Conservation (phyloP, 2,329 filamentous ascomycete species). For the Sarocladiaceae sp. region DNA sequence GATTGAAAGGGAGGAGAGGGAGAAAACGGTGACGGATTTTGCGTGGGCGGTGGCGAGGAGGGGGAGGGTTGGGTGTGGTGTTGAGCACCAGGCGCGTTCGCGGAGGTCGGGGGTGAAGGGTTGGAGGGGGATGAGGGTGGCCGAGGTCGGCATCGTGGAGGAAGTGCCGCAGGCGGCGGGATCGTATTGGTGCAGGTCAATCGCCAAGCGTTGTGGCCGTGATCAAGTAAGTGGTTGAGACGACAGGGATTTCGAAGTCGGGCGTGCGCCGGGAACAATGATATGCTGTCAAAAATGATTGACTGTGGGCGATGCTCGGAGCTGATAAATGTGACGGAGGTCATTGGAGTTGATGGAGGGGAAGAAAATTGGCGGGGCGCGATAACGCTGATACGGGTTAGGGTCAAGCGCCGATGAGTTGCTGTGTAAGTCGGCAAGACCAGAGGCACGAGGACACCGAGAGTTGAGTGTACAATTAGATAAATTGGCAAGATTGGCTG, state of each 20-base stretch:
- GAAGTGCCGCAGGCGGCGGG: constrained; percentile 1
- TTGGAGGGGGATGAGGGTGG: constrained; percentile 38
- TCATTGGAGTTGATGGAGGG: constrained; percentile 1
- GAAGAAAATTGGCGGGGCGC: constrained; percentile 4
- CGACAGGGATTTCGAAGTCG: no score
- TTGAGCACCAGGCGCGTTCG: constrained; percentile 78
- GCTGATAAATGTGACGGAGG: neutral
- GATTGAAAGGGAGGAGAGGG: constrained; percentile 72
- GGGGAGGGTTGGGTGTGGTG: constrained; percentile 81
- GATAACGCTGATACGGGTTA: neutral
- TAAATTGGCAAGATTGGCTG: no score
- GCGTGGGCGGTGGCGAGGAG: constrained; percentile 85
- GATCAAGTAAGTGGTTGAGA: neutral
- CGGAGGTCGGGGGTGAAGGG: constrained; percentile 53
- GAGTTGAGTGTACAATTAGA: no score
- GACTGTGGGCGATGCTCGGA: neutral
- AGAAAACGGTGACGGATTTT: constrained; percentile 86
- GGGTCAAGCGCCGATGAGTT: neutral
- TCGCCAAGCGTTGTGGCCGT: constrained; percentile 5
- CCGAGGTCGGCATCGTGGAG: constrained; percentile 22
- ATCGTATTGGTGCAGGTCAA: constrained; percentile 10
- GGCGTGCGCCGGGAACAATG: no score
- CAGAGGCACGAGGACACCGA: no score
- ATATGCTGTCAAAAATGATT: neutral
- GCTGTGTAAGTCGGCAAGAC: neutral